Evolutionary conservation across 2,329 filamentous ascomycete species (phyloP), one percentile per base, ranked within the genome.

Genomic region (Zopfia rhizophila): DNA sequence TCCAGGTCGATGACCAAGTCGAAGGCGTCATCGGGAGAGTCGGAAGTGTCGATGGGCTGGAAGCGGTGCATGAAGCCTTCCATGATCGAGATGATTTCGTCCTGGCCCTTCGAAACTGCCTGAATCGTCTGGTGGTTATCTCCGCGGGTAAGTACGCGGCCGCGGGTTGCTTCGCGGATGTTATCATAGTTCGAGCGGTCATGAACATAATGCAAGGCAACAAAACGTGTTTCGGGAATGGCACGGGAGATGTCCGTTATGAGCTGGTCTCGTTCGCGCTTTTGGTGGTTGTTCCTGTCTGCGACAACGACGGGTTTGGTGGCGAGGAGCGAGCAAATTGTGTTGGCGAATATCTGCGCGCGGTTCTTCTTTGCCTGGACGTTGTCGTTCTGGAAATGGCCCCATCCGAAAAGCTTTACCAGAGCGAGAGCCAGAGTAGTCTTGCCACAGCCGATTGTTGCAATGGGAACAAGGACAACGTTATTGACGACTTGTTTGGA

Each of bases 71-170:
- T 80, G 73, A 99, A 99, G 3, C 91, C 90, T 60, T 97, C 90
- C 94, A 99, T 97, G 60, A 99, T 96, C 4, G 84, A 83, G 33
- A 94, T 78, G 43, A 94, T 90, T 69, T 96, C 93, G 13, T 80
- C 75, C 33, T 79, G 73, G 31, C 88, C 83, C 44, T 89, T 88
- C 32, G 84, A 88, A n/a, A 76, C 79, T 8, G 93, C 92, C 63
- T 94, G 91, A 48, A 99, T 97, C 0, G 94, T 99, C 74, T 99
- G 94, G 70, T 99, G 94, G 64, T 97, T 97, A 70, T 99, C 91
- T 11, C 94, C 94, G 16, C 94, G 88, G 5, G 84, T 81, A 14
- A 97, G 76, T 1, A 99, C 90, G 37, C 94, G 86, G 53, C 86
- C 82, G 45, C 84, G 86, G 1, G 91, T 96, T 18, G 93, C 79